phyloP scores from a whole-genome alignment of 331 rosid genomes.

The Pyracantha coccinea region DNA sequence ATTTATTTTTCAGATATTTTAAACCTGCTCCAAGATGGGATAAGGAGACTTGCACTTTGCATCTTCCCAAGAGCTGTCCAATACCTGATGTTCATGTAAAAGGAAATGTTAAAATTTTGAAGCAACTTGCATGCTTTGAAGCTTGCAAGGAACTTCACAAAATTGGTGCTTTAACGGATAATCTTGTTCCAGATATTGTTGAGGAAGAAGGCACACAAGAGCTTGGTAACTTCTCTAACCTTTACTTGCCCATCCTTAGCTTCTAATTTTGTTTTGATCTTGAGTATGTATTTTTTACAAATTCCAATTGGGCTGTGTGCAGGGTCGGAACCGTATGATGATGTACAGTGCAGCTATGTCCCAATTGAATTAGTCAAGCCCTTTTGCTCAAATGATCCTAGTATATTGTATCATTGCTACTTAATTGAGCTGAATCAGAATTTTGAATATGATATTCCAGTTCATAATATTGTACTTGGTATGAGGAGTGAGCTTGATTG shows the following conservation, averaged over 20 bases:
- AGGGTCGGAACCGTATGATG: slow-evolving; percentile 46
- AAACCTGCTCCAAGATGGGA: slow-evolving; percentile 87
- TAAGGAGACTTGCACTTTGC: slow-evolving; percentile 32
- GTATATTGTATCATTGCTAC: slow-evolving; percentile 53
- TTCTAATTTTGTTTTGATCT: neutral
- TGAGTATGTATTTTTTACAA: neutral
- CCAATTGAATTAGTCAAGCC: slow-evolving; percentile 57
- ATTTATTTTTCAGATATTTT: slow-evolving; percentile 49
- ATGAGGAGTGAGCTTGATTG: slow-evolving; percentile 40
- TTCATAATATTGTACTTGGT: slow-evolving; percentile 50
- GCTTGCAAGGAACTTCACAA: slow-evolving; percentile 86
- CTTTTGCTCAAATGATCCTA: slow-evolving; percentile 8
- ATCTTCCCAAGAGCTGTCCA: slow-evolving; percentile 84
- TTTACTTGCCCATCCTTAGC: slow-evolving; percentile 13
- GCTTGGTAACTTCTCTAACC: slow-evolving; percentile 34
- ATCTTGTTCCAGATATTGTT: slow-evolving; percentile 63
- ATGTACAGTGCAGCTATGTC: slow-evolving; percentile 50
- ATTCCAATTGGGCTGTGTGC: slow-evolving; percentile 1
- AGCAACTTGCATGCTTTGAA: slow-evolving; percentile 80
- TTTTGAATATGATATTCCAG: slow-evolving; percentile 38
- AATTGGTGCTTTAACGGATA: slow-evolving; percentile 72
- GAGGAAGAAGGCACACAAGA: slow-evolving; percentile 48
- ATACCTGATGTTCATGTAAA: slow-evolving; percentile 35
- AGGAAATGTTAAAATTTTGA: slow-evolving; percentile 35
- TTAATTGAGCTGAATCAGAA: slow-evolving; percentile 47